Evolutionary conservation across 192 early-diverging fungal species (phyloP).

Genomic region (Backusella parvicylindrica): DNA sequence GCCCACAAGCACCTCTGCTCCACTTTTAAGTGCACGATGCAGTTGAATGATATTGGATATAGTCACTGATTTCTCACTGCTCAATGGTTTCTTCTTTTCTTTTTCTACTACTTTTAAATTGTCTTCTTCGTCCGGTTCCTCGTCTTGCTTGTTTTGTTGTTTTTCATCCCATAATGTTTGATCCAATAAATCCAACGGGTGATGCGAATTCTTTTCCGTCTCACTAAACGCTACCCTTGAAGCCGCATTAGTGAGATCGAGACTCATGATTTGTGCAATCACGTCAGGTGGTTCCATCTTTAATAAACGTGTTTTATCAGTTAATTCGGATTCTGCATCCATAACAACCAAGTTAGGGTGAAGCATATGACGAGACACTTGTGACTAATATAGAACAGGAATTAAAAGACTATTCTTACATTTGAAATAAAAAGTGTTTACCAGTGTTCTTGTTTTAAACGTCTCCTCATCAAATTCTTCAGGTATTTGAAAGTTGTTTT

Average conservation of each 20-base stretch:
- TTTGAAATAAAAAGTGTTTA: background rate
- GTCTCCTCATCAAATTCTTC: conserved; percentile 43
- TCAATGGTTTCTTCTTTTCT: background rate
- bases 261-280: conserved; percentile 53
- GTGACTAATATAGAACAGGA: conserved; percentile 22
- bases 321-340: conserved; percentile 39
- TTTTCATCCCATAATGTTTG: conserved; percentile 15
- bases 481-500: conserved; percentile 17
- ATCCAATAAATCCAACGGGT: conserved; percentile 33
- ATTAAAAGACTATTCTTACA: background rate
- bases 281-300: conserved; percentile 59
- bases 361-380: conserved; percentile 50
- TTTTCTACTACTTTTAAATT: background rate
- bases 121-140: background rate
- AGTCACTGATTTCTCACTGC: conserved; percentile 13
- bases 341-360: conserved; percentile 48
- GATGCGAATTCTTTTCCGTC: background rate
- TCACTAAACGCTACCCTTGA: conserved; percentile 31
- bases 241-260: conserved; percentile 52
- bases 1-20: conserved; percentile 36
- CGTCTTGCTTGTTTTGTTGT: conserved; percentile 6
- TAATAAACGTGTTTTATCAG: conserved; percentile 47
- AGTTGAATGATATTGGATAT: conserved; percentile 34
- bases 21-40: conserved; percentile 42
- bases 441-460: conserved; percentile 36